These are phyloP conservation scores for Boletus speciosus DNA, from an alignment of 768 basidiomycete species.

Conservation along the genomic window DNA sequence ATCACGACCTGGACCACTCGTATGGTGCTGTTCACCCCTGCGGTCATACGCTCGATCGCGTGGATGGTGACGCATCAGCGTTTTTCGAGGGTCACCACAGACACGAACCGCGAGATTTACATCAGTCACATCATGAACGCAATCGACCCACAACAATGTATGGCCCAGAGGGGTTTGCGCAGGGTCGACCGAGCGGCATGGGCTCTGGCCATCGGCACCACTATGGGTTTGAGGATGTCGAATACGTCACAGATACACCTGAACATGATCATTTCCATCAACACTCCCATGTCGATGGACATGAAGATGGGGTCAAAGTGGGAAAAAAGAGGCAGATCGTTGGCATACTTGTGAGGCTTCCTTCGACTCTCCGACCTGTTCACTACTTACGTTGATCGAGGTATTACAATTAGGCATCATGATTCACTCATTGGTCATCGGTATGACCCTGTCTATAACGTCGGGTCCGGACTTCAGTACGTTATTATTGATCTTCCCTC, in stretches of 20 bases:
- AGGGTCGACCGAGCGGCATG: background rate
- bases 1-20: constrained; percentile 2
- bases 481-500: constrained; percentile 24
- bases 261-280: constrained; percentile 3
- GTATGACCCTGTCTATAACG: constrained; percentile 70
- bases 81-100: constrained; percentile 37
- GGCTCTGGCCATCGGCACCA: constrained; percentile 5
- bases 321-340: constrained; percentile 65
- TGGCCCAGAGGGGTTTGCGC: constrained; percentile 11
- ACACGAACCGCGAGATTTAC: constrained; percentile 28
- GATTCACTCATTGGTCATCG: constrained; percentile 80
- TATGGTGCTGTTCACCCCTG: constrained; percentile 18
- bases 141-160: constrained; percentile 22
- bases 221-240: constrained; percentile 6
- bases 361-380: background rate
- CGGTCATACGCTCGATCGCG: background rate
- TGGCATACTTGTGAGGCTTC: constrained; percentile 56
- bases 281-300: background rate
- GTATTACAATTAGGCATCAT: constrained; percentile 82
- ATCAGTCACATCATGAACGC: constrained; percentile 30
- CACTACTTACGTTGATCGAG: constrained; percentile 34
- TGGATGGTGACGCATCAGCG: background rate
- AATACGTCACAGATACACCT: background rate
- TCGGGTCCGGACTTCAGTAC: constrained; percentile 67
- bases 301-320: constrained; percentile 31